Conservation (phyloP, 169 alveolate species). For the Eimeria falciformis region DNA sequence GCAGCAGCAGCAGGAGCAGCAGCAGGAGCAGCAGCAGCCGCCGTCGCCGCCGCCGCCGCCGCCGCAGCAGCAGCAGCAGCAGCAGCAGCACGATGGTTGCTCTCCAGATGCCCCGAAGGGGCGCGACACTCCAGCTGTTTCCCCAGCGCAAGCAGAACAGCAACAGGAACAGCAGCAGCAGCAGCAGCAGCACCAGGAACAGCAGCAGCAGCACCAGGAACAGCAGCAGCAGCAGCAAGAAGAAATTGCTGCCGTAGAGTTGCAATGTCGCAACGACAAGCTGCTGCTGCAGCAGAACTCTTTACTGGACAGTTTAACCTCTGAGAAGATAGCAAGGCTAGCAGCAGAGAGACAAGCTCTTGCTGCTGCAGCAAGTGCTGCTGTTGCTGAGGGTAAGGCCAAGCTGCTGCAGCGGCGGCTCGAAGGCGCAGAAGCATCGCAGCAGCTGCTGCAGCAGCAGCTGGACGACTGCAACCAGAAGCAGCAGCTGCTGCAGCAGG, state of each 20-base stretch:
- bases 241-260: neutral
- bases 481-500: constrained; percentile 66
- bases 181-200: constrained; percentile 1
- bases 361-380: constrained; percentile 68
- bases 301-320: constrained; percentile 45
- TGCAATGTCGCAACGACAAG: constrained; percentile 67
- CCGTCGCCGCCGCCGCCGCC: neutral
- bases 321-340: constrained; percentile 41
- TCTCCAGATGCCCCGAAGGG: neutral
- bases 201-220: neutral
- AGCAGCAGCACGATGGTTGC: neutral
- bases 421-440: constrained; percentile 56
- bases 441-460: constrained; percentile 66
- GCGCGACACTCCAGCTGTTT: neutral
- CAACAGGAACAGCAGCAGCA: constrained; percentile 7
- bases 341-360: constrained; percentile 69
- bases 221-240: constrained; percentile 43
- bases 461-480: constrained; percentile 36
- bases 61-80: constrained; percentile 1
- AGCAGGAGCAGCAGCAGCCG: constrained; percentile 8
- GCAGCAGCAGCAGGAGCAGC: constrained; percentile 51
- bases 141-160: neutral
- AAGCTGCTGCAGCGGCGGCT: constrained; percentile 68
- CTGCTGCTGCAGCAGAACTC: constrained; percentile 69
- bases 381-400: constrained; percentile 54